Conservation (phyloP, 2,329 filamentous ascomycete genomes). For the Bertia moriformis region DNA sequence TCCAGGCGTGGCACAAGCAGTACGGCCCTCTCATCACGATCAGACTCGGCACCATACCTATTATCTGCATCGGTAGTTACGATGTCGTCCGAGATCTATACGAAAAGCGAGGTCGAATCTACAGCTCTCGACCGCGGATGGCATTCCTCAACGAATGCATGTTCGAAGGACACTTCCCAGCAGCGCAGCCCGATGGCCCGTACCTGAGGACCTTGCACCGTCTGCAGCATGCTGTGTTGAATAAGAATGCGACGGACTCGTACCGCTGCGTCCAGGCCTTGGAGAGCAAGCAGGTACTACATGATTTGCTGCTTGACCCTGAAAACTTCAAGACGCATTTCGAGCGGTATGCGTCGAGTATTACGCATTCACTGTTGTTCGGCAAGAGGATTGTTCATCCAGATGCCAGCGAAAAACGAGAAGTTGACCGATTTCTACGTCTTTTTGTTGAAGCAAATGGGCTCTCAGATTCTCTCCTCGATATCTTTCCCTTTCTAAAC, state of each 20-base stretch:
- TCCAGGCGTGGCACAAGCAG: neutral
- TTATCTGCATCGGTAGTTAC: neutral
- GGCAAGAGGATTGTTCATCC: neutral
- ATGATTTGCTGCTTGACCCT: neutral
- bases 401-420: neutral
- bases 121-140: constrained; percentile 17
- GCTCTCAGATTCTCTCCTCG: neutral
- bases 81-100: constrained; percentile 14
- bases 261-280: neutral
- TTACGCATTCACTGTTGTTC: neutral
- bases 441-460: neutral
- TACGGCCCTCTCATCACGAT: neutral
- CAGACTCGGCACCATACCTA: neutral
- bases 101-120: constrained; percentile 16
- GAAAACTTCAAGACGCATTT: neutral
- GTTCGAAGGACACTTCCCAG: neutral
- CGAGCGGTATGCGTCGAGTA: neutral
- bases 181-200: neutral
- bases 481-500: neutral
- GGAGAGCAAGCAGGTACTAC: neutral
- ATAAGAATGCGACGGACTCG: neutral
- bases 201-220: neutral
- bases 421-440: neutral
- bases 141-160: constrained; percentile 9
- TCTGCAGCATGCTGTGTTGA: neutral